phyloP scores from a whole-genome alignment of 78 protist genomes.

The Dictyostelium capitatum region DNA sequence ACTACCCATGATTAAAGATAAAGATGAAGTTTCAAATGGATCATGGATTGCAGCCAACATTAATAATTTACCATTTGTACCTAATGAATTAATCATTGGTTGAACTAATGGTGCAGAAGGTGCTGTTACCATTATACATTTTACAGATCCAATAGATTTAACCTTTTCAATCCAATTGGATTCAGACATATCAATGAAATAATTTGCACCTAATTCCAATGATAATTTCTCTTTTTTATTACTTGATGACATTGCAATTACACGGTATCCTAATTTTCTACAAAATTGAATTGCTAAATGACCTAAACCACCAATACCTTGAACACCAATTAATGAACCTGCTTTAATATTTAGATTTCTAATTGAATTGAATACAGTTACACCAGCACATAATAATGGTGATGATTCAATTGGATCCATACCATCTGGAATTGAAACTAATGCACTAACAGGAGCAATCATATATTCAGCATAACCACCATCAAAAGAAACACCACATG shows the following conservation, averaged over 20 bases:
- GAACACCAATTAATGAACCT: conserved; percentile 58
- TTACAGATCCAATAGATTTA: neutral
- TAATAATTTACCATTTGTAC: conserved; percentile 2
- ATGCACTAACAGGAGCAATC: conserved; percentile 15
- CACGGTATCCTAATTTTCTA: conserved; percentile 69
- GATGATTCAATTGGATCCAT: conserved; percentile 28
- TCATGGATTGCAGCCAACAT: neutral
- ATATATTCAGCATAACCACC: conserved; percentile 84
- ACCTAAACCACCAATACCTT: conserved; percentile 89
- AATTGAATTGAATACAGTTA: conserved; percentile 77
- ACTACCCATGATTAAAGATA: neutral
- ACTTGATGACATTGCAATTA: conserved; percentile 50
- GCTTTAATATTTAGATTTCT: conserved; percentile 30
- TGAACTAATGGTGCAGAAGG: neutral
- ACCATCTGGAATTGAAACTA: conserved; percentile 43
- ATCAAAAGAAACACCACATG: conserved; percentile 27
- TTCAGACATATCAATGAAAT: conserved; percentile 20
- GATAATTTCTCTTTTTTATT: conserved; percentile 14
- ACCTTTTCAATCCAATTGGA: neutral
- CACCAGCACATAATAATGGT: conserved; percentile 85
- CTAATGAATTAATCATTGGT: neutral
- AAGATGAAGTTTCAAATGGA: neutral
- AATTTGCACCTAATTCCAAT: conserved; percentile 47
- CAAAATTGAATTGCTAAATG: conserved; percentile 85
- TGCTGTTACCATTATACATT: conserved; percentile 1